Evolutionary conservation across 2,329 filamentous ascomycete genomes (phyloP).

Genomic region (Pseudocercospora cruenta): DNA sequence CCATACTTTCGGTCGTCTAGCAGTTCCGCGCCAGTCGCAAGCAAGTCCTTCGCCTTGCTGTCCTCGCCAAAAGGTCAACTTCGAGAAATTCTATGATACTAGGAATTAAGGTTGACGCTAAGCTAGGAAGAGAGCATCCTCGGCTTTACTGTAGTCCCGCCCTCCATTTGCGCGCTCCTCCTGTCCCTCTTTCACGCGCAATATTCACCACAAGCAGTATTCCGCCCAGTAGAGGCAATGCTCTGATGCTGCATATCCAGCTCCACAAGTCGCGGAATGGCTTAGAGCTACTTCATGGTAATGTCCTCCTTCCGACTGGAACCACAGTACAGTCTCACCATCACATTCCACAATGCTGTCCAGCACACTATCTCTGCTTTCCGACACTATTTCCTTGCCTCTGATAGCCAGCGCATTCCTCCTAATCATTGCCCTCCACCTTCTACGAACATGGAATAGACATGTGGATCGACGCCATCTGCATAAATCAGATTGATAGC

Average conservation of each 20-base stretch:
- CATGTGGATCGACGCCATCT: neutral
- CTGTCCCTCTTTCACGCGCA: neutral
- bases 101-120: neutral
- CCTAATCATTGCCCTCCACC: constrained; percentile 15
- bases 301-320: neutral
- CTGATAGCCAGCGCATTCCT: constrained; percentile 12
- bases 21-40: neutral
- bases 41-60: too few species aligned
- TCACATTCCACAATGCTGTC: constrained; percentile 10
- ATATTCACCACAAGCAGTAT: neutral
- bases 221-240: neutral
- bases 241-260: neutral
- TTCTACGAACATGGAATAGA: constrained; percentile 18
- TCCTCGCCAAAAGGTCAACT: constrained; percentile 6
- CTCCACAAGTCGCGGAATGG: neutral
- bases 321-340: constrained; percentile 2
- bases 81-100: constrained; percentile 7
- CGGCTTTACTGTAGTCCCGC: neutral
- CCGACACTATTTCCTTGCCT: constrained; percentile 5
- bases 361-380: constrained; percentile 8
- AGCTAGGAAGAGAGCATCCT: neutral
- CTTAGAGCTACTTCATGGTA: neutral
- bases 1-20: constrained; percentile 22
- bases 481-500: too few species aligned
- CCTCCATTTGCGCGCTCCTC: neutral